These are phyloP conservation scores for Torulaspora indica DNA, from an alignment of 805 yeast genomes.

Conservation along the genomic window DNA sequence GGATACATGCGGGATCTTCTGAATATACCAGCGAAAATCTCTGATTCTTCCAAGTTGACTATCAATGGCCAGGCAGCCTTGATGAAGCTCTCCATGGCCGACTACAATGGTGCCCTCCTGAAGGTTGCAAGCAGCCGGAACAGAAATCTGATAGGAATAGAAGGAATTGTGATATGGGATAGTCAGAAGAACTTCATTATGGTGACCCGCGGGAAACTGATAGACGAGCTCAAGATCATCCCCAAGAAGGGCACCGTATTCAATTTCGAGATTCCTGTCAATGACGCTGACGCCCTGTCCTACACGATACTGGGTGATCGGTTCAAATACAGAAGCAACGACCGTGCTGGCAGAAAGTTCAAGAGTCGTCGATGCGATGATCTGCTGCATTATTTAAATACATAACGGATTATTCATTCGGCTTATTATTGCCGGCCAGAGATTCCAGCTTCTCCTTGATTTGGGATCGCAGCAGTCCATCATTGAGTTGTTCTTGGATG, in stretches of 20 bases:
- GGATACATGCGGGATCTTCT: conserved; percentile 57
- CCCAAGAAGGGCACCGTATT: conserved; percentile 68
- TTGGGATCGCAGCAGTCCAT: conserved; percentile 19
- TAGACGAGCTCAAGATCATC: conserved; percentile 64
- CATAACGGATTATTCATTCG: neutral
- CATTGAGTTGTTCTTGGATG: conserved; percentile 19
- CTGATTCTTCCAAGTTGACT: conserved; percentile 17
- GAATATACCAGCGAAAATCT: conserved; percentile 30
- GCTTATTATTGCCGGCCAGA: neutral
- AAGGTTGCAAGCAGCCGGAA: conserved; percentile 56
- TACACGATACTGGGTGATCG: conserved; percentile 77
- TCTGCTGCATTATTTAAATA: conserved; percentile 34
- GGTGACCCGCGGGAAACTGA: conserved; percentile 36
- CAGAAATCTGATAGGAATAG: conserved; percentile 50
- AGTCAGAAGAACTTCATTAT: conserved; percentile 67
- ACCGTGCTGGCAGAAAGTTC: conserved; percentile 79
- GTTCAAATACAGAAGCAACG: conserved; percentile 67
- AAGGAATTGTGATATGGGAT: conserved; percentile 83
- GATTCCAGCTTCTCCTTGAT: conserved; percentile 16
- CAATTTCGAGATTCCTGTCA: conserved; percentile 44
- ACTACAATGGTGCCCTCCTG: conserved; percentile 70
- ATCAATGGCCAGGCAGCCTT: conserved; percentile 37
- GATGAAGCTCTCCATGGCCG: conserved; percentile 66
- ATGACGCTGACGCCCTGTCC: conserved; percentile 41
- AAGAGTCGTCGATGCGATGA: conserved; percentile 73